Evolutionary conservation across 2,329 filamentous ascomycete species (phyloP), one percentile per base, ranked within the genome.

Genomic region (Thielaviopsis musarum): DNA sequence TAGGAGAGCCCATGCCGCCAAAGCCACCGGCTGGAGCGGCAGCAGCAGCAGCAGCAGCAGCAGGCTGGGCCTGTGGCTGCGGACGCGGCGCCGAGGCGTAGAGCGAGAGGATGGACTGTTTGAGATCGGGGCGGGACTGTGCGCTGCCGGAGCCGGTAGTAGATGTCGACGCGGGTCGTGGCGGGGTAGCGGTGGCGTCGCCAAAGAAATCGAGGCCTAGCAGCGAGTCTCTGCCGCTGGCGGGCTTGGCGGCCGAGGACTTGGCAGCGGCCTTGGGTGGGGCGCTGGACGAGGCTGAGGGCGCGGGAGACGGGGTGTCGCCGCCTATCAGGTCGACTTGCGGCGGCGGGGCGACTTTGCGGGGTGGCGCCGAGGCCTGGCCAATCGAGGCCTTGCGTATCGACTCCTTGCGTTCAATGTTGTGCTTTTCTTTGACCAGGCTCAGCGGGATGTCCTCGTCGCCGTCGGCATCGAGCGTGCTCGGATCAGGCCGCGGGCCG

Each of bases 101-200:
- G 17, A 98, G 79, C 7, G 93, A 98, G 55, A 98, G 74, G 62
- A 98, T 98, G 2, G 91, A 97, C 71, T 96, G 91, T 73, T 98
- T 98, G 62, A 98, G 75, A 69, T 98, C 93, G 2, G 91, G 91
- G 63, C 93, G 80, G 53, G 90, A 94, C 65, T 87, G 84, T 13
- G 79, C 78, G 19, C 75, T 75, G 2, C 77, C 69, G 5, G 78
- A 77, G 53, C 80, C 73, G 13, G 83, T 80, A 19, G 84, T 82
- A 4, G 84, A 80, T 21, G 88, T 89, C 72, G 88, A 95, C 5
- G 88, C 82, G n/a, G 91, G 87, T 58, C 90, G 81, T 21, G 59
- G 53, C 15, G 63, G 62, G n/a, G 88, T 82, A 10, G 87, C 77
- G 41, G 84, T 75, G 49, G 85, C 75, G 57, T 83, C 82, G 45